Evolutionary conservation across 805 yeast species (phyloP).

Genomic region (Sugiyamaella mastotermitis): DNA sequence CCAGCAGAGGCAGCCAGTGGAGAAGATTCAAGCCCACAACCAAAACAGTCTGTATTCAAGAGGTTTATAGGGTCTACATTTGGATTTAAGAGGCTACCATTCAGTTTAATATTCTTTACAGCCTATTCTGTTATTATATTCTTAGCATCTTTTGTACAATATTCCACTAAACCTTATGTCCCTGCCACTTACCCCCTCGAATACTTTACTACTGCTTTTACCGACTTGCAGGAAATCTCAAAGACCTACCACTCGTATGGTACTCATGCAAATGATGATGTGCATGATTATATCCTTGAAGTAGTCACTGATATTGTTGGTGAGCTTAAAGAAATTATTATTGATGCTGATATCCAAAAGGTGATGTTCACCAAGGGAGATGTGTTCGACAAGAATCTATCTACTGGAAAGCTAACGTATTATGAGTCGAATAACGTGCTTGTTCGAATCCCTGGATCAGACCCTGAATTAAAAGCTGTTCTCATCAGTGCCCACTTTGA

Average conservation of each 20-base stretch:
- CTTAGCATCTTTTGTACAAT: slow-evolving; percentile 4
- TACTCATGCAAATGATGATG: slow-evolving; percentile 67
- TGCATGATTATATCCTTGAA: slow-evolving; percentile 57
- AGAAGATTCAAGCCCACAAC: too few relatives aligned
- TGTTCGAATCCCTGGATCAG: slow-evolving; percentile 64
- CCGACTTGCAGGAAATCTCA: slow-evolving; percentile 65
- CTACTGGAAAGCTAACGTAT: slow-evolving; percentile 49
- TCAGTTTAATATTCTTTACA: slow-evolving; percentile 18
- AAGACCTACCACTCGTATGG: slow-evolving; percentile 68
- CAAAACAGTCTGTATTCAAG: too few relatives aligned
- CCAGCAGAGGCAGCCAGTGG: too few relatives aligned
- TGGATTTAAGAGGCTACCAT: slow-evolving; percentile 20
- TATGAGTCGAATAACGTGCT: slow-evolving; percentile 79
- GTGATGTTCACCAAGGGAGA: slow-evolving; percentile 47
- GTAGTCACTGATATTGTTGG: slow-evolving; percentile 37
- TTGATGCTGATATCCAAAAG: slow-evolving; percentile 35
- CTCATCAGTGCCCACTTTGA: slow-evolving; percentile 83
- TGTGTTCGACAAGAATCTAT: slow-evolving; percentile 32
- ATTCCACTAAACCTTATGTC: slow-evolving; percentile 6
- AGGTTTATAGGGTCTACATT: slow-evolving; percentile 16
- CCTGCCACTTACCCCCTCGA: slow-evolving; percentile 8
- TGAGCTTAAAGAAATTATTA: slow-evolving; percentile 33
- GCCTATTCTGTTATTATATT: slow-evolving; percentile 10
- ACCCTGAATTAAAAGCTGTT: slow-evolving; percentile 55
- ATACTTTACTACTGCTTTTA: slow-evolving; percentile 45